Base-by-base conservation (phyloP, 2,329 filamentous ascomycete genomes). In the Lachnellula willkommii region DNA sequence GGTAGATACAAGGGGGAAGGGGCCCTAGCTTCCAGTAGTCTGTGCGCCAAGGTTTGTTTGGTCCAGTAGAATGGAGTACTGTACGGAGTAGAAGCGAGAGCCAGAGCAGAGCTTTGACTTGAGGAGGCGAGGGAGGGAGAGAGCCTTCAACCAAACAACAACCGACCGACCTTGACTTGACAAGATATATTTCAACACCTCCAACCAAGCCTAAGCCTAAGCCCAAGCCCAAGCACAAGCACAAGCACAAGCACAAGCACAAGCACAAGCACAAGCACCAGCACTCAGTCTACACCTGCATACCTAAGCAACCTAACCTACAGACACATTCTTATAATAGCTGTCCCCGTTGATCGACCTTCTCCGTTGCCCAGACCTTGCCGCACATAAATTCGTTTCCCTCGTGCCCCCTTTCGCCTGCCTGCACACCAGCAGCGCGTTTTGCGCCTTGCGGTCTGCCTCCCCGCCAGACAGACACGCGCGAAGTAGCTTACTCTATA, bases 381-480 rank as follows among this genome's bases (percentile, higher is more conserved):
- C 15, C 15, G 5, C n/a, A 40, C 37, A 17, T 40, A 46, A 11
- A 32, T 32, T 32, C 28, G 9, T 32, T 32, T 32, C 28, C 28
- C 3, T 32, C 28, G 11, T 11, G 43, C 40, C 47, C 45, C 47
- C 47, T 50, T 46, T 50, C 36, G 37, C 15, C 42, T 43, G 37
- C 15, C 42, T 43, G 17, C 32, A 46, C 54, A 57, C 57, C 53
- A 56, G 55, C 56, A 42, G 51, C 28, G 28, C 9, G 28, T 39
- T 56, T 58, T 60, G 59, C 61, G 59, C 60, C 52, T 60, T 56
- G 60, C 60, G 56, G 60, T 59, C 54, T 58, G 56, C 59, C 52
- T 54, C 43, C 50, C 58, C 54, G 50, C 24, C 55, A 55, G 53
- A 56, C 49, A 56, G 39, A n/a, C 42, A 20, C 56, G 53, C 45